Evolutionary conservation across 345 rosid genomes (phyloP).

Genomic region (Pugionium dolabratum): DNA sequence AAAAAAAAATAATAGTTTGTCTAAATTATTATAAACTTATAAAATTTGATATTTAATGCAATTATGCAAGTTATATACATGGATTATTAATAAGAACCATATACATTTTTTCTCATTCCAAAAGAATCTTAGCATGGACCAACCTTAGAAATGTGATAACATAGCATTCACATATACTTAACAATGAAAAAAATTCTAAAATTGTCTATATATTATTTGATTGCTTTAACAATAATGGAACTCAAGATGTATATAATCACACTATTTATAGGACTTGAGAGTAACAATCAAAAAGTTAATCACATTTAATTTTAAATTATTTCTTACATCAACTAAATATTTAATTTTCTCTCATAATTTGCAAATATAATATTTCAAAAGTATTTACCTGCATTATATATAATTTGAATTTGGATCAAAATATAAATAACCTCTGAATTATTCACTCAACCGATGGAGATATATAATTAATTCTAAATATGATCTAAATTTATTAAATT

Average conservation of each 20-base stretch:
- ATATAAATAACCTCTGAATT: neutral
- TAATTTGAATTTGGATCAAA: neutral
- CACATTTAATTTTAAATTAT: neutral
- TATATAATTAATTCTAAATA: neutral
- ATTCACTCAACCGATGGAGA: neutral
- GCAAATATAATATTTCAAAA: neutral
- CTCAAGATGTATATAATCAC: conserved; percentile 29
- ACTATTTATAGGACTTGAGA: conserved; percentile 32
- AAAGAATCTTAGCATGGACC: conserved; percentile 46
- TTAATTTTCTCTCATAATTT: neutral
- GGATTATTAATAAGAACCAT: conserved; percentile 46
- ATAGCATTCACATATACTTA: conserved; percentile 36
- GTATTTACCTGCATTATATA: neutral
- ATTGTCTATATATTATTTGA: conserved; percentile 38
- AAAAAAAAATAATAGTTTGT: conserved; percentile 35
- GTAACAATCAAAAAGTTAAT: conserved; percentile 25
- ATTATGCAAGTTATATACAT: conserved; percentile 35
- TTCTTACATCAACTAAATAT: conserved; percentile 18
- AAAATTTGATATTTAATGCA: conserved; percentile 35
- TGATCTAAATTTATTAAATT: too few species aligned
- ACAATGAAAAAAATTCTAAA: conserved; percentile 25
- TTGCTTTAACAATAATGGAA: conserved; percentile 34
- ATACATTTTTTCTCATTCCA: conserved; percentile 34
- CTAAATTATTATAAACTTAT: conserved; percentile 37
- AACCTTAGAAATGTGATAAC: conserved; percentile 40